phyloP scores from a whole-genome alignment of 306 rosid genomes.

The Prunus padus region DNA sequence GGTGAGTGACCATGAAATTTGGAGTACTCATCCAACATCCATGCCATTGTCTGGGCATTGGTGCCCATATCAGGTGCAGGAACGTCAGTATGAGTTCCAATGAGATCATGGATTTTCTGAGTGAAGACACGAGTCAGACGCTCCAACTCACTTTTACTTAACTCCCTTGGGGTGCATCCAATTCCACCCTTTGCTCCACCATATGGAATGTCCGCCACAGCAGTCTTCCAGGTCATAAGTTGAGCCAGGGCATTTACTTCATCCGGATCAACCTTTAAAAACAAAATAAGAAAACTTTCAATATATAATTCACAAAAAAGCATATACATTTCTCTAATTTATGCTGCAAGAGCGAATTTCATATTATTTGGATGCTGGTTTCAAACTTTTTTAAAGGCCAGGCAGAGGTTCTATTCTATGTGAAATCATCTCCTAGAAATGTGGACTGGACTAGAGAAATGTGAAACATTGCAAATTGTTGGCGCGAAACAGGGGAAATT shows the following conservation, averaged over 20 bases:
- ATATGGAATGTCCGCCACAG: conserved; percentile 63
- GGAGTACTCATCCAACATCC: conserved; percentile 71
- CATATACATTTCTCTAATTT: background rate
- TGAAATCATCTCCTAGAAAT: too few species aligned
- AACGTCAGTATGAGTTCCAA: conserved; percentile 60
- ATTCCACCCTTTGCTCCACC: conserved; percentile 78
- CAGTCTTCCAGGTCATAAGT: conserved; percentile 76
- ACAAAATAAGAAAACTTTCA: conserved; percentile 16
- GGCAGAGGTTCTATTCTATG: too few species aligned
- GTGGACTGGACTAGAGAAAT: too few species aligned
- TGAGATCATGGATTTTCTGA: conserved; percentile 61
- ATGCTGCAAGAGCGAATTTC: too few species aligned
- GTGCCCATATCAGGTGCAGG: conserved; percentile 78
- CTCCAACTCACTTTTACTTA: conserved; percentile 54
- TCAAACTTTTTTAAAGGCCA: too few species aligned
- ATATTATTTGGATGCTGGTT: too few species aligned
- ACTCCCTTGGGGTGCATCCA: conserved; percentile 55
- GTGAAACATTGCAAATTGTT: too few species aligned
- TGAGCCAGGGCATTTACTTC: conserved; percentile 69
- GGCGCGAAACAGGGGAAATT: too few species aligned
- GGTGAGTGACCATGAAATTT: conserved; percentile 70
- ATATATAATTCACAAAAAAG: background rate
- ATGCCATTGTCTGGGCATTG: conserved; percentile 67
- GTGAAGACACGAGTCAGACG: conserved; percentile 67
- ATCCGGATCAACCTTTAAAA: conserved; percentile 59